Percentiles rank a stretch among this genome's conserved stretches.
Conservation (phyloP, 2,329 filamentous ascomycete species). For the Aspergillus sp. region DNA sequence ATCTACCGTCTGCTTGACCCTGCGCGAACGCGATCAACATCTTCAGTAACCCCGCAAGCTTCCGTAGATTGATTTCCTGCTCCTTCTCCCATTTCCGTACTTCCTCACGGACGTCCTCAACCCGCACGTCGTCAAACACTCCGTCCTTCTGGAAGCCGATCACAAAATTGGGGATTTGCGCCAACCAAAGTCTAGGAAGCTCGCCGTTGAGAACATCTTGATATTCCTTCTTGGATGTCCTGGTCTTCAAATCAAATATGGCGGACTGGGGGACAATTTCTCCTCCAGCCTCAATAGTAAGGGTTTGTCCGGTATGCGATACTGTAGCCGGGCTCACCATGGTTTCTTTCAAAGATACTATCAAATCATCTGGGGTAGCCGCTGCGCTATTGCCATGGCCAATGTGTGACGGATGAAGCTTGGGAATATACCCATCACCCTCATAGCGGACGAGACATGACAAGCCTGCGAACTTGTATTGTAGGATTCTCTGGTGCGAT, state of each 20-base stretch:
- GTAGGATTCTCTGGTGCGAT: constrained; percentile 63
- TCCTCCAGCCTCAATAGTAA: constrained; percentile 24
- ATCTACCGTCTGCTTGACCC: not conserved
- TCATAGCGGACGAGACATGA: constrained; percentile 57
- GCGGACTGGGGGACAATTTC: constrained; percentile 36
- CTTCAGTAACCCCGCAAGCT: constrained; percentile 20
- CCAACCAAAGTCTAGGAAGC: constrained; percentile 50
- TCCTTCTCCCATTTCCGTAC: constrained; percentile 45
- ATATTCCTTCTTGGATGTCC: constrained; percentile 36
- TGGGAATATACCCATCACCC: constrained; percentile 56
- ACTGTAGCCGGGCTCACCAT: not conserved
- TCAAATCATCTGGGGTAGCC: not conserved
- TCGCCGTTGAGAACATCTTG: constrained; percentile 41
- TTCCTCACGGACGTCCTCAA: constrained; percentile 37
- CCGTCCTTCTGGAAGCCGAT: constrained; percentile 50
- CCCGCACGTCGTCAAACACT: constrained; percentile 45
- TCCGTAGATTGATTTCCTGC: constrained; percentile 27
- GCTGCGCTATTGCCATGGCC: not conserved
- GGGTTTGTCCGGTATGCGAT: not conserved
- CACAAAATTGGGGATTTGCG: constrained; percentile 54
- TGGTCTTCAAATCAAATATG: constrained; percentile 57
- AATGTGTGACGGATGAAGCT: not conserved
- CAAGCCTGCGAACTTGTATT: constrained; percentile 58
- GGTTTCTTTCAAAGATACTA: constrained; percentile 1
- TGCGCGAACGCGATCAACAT: constrained; percentile 24